Percentiles rank a stretch among this genome's conserved stretches.
Evolutionary conservation across 1,284 basidiomycete genomes (phyloP).

Genomic region (Rhizopogon parksii): DNA sequence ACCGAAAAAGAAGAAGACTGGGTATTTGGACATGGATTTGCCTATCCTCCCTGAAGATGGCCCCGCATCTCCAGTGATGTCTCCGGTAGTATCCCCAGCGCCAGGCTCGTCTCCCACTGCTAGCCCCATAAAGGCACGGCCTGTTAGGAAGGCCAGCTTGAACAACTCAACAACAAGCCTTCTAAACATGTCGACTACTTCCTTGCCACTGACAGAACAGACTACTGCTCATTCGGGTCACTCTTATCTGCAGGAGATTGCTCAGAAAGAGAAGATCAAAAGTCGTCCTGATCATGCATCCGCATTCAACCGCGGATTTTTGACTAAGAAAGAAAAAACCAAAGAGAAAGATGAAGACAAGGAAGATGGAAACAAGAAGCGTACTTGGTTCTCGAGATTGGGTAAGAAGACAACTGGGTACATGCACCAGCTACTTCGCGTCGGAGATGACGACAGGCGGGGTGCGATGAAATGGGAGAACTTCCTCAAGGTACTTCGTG

Average conservation of each 20-base stretch:
- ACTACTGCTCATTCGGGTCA: constrained; percentile 56
- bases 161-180: constrained; percentile 23
- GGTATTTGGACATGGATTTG: constrained; percentile 22
- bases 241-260: constrained; percentile 55
- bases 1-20: constrained; percentile 64
- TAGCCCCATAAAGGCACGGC: constrained; percentile 14
- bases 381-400: constrained; percentile 49
- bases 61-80: constrained; percentile 14
- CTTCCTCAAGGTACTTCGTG: constrained; percentile 44
- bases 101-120: constrained; percentile 7
- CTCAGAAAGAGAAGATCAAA: constrained; percentile 60
- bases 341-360: constrained; percentile 32
- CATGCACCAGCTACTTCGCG: constrained; percentile 60
- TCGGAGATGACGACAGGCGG: constrained; percentile 48
- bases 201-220: constrained; percentile 40
- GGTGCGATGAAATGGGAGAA: constrained; percentile 72
- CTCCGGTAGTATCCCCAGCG: constrained; percentile 15
- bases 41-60: constrained; percentile 15
- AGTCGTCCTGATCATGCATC: constrained; percentile 52
- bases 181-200: constrained; percentile 33
- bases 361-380: constrained; percentile 34
- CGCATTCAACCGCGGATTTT: constrained; percentile 42
- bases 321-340: constrained; percentile 37
- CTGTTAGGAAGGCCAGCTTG: constrained; percentile 15
- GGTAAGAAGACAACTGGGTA: constrained; percentile 50